Percentiles rank a stretch among this genome's conserved stretches.
Conservation (phyloP, 352 stramenopile species). For the Pythium oligandrum region DNA sequence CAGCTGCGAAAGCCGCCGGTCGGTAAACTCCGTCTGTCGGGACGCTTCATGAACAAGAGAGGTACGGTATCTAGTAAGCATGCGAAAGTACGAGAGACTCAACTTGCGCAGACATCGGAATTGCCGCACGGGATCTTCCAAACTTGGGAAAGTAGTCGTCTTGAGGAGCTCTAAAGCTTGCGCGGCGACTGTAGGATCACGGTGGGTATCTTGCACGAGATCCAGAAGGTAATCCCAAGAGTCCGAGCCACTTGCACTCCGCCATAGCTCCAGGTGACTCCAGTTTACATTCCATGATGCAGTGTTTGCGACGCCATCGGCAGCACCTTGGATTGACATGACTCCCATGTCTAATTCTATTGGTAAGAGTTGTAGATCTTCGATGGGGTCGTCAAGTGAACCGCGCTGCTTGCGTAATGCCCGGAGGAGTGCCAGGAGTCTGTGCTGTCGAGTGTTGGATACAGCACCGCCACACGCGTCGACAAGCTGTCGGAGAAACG, state of each 20-base stretch:
- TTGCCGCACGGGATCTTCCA: conserved; percentile 74
- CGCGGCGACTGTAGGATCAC: conserved; percentile 30
- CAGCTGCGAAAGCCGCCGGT: conserved; percentile 18
- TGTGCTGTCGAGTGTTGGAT: conserved; percentile 7
- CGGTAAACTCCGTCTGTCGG: conserved; percentile 3
- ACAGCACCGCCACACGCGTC: conserved; percentile 2
- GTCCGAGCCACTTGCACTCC: conserved; percentile 34
- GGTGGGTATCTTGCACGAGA: conserved; percentile 25
- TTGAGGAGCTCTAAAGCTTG: conserved; percentile 46
- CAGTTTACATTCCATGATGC: conserved; percentile 30
- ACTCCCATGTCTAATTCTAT: conserved; percentile 5
- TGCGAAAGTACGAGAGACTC: conserved; percentile 45
- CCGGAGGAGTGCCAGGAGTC: conserved; percentile 9
- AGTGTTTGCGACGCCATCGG: conserved; percentile 1
- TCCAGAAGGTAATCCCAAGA: conserved; percentile 68
- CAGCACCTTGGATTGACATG: too few species aligned
- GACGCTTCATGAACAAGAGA: conserved; percentile 24
- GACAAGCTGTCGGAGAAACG: conserved; percentile 27
- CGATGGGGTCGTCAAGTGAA: background rate
- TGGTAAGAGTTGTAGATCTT: conserved; percentile 5
- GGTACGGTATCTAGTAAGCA: conserved; percentile 42
- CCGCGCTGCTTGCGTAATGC: conserved; percentile 1
- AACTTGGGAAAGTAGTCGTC: conserved; percentile 48
- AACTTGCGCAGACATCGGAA: conserved; percentile 67
- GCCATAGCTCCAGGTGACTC: conserved; percentile 42